These are phyloP conservation scores for Scheffersomyces spartinae DNA, from an alignment of 805 yeast genomes.

Conservation along the genomic window DNA sequence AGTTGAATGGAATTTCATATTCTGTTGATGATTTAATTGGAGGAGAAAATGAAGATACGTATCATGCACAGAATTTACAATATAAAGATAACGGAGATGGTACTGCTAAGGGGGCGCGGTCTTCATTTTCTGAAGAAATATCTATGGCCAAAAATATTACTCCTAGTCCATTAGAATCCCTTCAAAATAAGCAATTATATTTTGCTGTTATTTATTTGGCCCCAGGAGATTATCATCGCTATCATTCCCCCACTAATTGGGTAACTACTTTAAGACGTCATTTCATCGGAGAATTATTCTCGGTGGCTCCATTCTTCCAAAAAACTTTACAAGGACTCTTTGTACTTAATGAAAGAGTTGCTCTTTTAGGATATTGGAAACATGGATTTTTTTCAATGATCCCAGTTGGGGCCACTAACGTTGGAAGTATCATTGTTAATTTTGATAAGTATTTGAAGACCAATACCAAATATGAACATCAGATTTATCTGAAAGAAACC, in stretches of 20 bases:
- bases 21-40: conserved; percentile 61
- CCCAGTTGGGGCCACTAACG: conserved; percentile 98
- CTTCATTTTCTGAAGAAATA: conserved; percentile 22
- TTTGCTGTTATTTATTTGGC: conserved; percentile 91
- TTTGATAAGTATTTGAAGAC: conserved; percentile 87
- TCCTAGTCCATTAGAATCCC: conserved; percentile 19
- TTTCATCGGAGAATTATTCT: conserved; percentile 88
- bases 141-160: conserved; percentile 31
- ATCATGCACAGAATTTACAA: conserved; percentile 34
- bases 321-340: conserved; percentile 75
- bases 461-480: conserved; percentile 56
- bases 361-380: conserved; percentile 91
- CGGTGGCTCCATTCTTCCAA: conserved; percentile 96
- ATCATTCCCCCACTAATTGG: conserved; percentile 95
- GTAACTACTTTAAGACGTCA: conserved; percentile 88
- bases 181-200: conserved; percentile 48
- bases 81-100: conserved; percentile 64
- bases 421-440: conserved; percentile 85
- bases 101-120: conserved; percentile 22
- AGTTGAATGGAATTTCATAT: conserved; percentile 61
- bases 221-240: conserved; percentile 97
- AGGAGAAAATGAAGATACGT: conserved; percentile 29
- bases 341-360: conserved; percentile 89
- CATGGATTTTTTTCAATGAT: conserved; percentile 97
- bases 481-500: conserved; percentile 15